Evolutionary conservation across 768 basidiomycete species (phyloP).

Genomic region (Paxillus ammoniavirescens): DNA sequence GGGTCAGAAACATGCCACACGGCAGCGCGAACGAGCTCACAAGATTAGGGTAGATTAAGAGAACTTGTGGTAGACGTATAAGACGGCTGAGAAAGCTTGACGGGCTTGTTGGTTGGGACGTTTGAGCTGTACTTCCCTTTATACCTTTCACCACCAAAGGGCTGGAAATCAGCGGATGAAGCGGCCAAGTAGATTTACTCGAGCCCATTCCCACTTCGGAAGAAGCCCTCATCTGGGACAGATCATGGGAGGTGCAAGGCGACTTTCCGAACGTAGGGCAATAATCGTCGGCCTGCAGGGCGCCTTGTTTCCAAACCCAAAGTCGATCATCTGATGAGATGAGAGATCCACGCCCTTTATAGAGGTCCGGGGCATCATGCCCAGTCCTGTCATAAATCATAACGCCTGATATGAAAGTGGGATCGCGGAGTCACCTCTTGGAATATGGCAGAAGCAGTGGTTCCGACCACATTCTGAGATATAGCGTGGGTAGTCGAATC

Average conservation of each 20-base stretch:
- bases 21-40: slow-evolving; percentile 9
- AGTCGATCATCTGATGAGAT: slow-evolving; percentile 25
- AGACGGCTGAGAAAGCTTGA: slow-evolving; percentile 3
- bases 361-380: slow-evolving; percentile 16
- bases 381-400: slow-evolving; percentile 16
- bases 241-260: slow-evolving; percentile 15
- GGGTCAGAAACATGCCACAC: slow-evolving; percentile 11
- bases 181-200: slow-evolving; percentile 1
- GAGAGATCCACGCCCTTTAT: slow-evolving; percentile 16
- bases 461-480: slow-evolving; percentile 12
- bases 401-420: slow-evolving; percentile 8
- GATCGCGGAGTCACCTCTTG: slow-evolving; percentile 23
- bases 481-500: slow-evolving; percentile 7
- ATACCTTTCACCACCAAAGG: slow-evolving; percentile 15
- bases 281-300: slow-evolving; percentile 9
- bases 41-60: slow-evolving; percentile 24
- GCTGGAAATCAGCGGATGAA: slow-evolving; percentile 5
- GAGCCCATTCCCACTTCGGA: slow-evolving; percentile 6
- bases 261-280: slow-evolving; percentile 12
- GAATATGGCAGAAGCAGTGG: slow-evolving; percentile 4
- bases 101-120: slow-evolving; percentile 10
- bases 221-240: slow-evolving; percentile 8
- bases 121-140: slow-evolving; percentile 12
- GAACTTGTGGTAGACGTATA: slow-evolving; percentile 5
- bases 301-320: slow-evolving; percentile 5